Evolutionary conservation across 192 early-diverging fungal genomes (phyloP).

Genomic region (Oehlia diaphana): DNA sequence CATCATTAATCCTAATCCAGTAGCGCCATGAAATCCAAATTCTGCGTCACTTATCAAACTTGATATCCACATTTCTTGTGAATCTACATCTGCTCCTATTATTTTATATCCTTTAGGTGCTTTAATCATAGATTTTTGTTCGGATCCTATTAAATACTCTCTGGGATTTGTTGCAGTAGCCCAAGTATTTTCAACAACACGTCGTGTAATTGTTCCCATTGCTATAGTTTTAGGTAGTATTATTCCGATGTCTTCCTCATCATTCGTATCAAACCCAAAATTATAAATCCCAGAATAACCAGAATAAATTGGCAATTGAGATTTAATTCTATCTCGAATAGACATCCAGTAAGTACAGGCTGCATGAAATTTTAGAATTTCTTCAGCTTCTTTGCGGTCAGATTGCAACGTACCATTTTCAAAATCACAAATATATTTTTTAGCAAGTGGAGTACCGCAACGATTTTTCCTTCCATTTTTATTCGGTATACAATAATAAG

Average conservation of each 20-base stretch:
- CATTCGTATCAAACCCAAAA: constrained; percentile 3
- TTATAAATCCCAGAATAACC: constrained; percentile 43
- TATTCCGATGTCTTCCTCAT: constrained; percentile 55
- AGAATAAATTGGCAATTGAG: constrained; percentile 5
- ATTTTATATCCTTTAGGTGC: constrained; percentile 83
- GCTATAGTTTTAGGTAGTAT: constrained; percentile 87
- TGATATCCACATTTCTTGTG: constrained; percentile 97
- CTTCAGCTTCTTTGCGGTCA: constrained; percentile 56
- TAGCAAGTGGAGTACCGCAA: constrained; percentile 84
- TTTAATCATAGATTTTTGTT: constrained; percentile 84
- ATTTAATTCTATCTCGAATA: constrained; percentile 61
- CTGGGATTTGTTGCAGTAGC: constrained; percentile 93
- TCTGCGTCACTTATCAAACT: constrained; percentile 93
- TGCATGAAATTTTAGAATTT: constrained; percentile 74
- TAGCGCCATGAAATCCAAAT: constrained; percentile 88
- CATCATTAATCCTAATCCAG: constrained; percentile 96
- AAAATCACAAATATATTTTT: constrained; percentile 75
- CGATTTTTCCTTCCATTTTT: constrained; percentile 75
- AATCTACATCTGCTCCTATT: constrained; percentile 96
- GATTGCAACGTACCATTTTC: constrained; percentile 82
- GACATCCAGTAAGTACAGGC: constrained; percentile 91
- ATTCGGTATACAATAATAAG: constrained; percentile 81
- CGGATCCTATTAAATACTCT: constrained; percentile 84
- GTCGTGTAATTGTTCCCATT: constrained; percentile 94
- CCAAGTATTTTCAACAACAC: constrained; percentile 92